phyloP scores from a whole-genome alignment of 2,329 filamentous ascomycete genomes.

The Clarireedia hainanense region DNA sequence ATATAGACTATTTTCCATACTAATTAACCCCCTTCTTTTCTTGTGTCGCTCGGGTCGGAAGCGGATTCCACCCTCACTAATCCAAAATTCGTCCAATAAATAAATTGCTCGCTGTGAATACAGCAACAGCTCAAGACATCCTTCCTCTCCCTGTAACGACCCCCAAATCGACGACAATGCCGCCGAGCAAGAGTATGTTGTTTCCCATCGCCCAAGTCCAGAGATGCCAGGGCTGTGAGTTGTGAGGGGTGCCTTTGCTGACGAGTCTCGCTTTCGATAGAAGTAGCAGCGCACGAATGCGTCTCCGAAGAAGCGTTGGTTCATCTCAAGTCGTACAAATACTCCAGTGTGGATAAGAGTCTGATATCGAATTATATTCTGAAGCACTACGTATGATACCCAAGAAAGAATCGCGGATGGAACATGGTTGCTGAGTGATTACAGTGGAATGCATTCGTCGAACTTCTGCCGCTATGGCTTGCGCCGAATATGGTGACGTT shows the following conservation, averaged over 20 bases:
- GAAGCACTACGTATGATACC: conserved; percentile 74
- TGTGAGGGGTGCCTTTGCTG: neutral
- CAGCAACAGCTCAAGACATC: conserved; percentile 10
- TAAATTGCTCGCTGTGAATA: conserved; percentile 23
- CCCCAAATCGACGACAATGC: conserved; percentile 28
- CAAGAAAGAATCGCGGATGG: neutral
- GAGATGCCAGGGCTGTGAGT: no score
- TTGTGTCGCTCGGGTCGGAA: conserved; percentile 25
- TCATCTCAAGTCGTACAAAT: conserved; percentile 93
- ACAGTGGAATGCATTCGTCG: conserved; percentile 95
- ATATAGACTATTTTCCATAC: neutral
- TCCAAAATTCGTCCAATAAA: conserved; percentile 23
- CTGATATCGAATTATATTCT: conserved; percentile 89
- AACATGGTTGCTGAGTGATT: conserved; percentile 17
- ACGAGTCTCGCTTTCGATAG: conserved; percentile 25
- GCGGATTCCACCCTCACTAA: conserved; percentile 21
- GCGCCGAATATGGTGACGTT: conserved; percentile 97
- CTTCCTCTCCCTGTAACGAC: conserved; percentile 27
- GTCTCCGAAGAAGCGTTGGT: conserved; percentile 85
- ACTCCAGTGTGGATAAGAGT: conserved; percentile 94
- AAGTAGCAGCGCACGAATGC: conserved; percentile 56
- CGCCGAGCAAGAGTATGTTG: conserved; percentile 32
- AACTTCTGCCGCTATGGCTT: conserved; percentile 88
- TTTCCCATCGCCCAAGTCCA: neutral
- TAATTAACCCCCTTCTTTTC: neutral